phyloP scores from a whole-genome alignment of 305 asterid species.

The Fraxinus xanthoxyloides region DNA sequence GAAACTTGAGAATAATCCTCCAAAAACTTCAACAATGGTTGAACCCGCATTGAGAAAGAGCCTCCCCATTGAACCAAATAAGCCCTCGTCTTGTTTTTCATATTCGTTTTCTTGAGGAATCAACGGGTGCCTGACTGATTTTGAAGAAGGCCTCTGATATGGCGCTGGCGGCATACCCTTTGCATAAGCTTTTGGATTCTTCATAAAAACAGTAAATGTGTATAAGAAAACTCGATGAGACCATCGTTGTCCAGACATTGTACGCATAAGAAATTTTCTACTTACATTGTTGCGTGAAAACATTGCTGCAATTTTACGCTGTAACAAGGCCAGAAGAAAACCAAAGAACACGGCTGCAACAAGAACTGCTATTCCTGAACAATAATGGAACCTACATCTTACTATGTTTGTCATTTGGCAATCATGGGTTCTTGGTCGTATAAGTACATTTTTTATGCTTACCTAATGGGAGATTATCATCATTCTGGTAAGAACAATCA shows the following conservation, averaged over 20 bases:
- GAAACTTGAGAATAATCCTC: slow-evolving; percentile 62
- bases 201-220: background rate
- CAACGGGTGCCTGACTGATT: slow-evolving; percentile 67
- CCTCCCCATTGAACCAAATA: slow-evolving; percentile 60
- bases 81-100: slow-evolving; percentile 64
- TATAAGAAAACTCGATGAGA: background rate
- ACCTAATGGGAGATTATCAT: slow-evolving; percentile 67
- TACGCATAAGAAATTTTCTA: background rate
- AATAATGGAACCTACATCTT: background rate
- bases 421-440: background rate
- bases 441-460: background rate
- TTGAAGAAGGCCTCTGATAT: slow-evolving; percentile 48
- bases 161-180: slow-evolving; percentile 56
- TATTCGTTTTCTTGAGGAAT: slow-evolving; percentile 73
- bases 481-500: slow-evolving; percentile 60
- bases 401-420: background rate
- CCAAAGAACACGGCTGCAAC: slow-evolving; percentile 78
- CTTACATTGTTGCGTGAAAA: slow-evolving; percentile 57
- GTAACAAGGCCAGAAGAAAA: slow-evolving; percentile 79
- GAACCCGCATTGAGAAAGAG: slow-evolving; percentile 58
- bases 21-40: slow-evolving; percentile 53
- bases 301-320: slow-evolving; percentile 52
- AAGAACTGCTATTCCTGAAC: slow-evolving; percentile 79
- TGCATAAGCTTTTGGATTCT: slow-evolving; percentile 49
- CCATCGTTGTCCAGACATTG: background rate